These are phyloP conservation scores for Thuidium tamariscinum DNA, from an alignment of 225 moss, liverwort and hornwort genomes.

Conservation along the genomic window DNA sequence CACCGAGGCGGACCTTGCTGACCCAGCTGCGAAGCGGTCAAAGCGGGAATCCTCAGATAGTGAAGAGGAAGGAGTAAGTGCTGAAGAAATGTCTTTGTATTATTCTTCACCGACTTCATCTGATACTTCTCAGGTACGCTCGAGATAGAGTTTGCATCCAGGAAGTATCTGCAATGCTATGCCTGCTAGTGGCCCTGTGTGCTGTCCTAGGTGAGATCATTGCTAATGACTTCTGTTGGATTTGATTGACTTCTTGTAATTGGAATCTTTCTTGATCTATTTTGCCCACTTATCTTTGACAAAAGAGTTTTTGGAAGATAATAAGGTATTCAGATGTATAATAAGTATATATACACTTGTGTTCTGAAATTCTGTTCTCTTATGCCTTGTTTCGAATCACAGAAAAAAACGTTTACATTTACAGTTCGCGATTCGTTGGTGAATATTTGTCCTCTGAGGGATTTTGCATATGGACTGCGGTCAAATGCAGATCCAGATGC, in stretches of 20 bases:
- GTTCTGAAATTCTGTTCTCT: not conserved
- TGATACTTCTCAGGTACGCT: slow-evolving; percentile 48
- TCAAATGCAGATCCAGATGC: slow-evolving; percentile 62
- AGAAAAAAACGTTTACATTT: slow-evolving; percentile 87
- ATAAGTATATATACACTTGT: not conserved
- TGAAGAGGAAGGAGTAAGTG: slow-evolving; percentile 65
- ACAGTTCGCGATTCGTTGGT: slow-evolving; percentile 96
- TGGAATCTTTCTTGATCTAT: not conserved
- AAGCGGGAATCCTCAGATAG: slow-evolving; percentile 54
- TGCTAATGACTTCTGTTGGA: not conserved
- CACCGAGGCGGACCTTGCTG: slow-evolving; percentile 37
- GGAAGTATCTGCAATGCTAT: not conserved
- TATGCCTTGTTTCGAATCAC: not conserved
- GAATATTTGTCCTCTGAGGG: slow-evolving; percentile 90
- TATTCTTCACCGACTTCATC: slow-evolving; percentile 63
- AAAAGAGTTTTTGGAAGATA: not conserved
- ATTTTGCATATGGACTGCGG: slow-evolving; percentile 94
- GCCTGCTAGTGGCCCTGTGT: not conserved
- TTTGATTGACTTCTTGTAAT: not conserved
- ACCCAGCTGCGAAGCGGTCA: slow-evolving; percentile 62
- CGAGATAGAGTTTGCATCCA: not conserved
- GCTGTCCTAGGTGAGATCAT: not conserved
- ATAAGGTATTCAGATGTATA: not conserved
- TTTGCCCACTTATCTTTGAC: not conserved
- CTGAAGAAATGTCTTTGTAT: slow-evolving; percentile 90